phyloP scores from a whole-genome alignment of 805 yeast species.

The Candida oleophila region DNA sequence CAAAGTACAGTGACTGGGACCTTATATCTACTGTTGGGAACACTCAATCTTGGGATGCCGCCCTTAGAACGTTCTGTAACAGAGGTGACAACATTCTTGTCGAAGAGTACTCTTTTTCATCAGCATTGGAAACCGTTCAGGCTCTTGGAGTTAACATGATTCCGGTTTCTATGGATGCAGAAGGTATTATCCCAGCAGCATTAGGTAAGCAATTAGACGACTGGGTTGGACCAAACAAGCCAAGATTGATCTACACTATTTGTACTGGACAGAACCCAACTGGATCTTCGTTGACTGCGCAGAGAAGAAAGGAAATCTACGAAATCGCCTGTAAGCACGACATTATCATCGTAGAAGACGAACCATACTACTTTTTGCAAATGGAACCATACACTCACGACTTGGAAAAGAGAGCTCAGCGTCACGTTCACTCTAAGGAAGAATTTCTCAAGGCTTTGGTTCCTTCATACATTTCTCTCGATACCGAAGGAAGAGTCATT shows the following conservation, averaged over 20 bases:
- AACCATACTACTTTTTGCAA: constrained; percentile 95
- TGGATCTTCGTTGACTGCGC: constrained; percentile 76
- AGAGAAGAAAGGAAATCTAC: constrained; percentile 78
- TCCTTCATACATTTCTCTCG: constrained; percentile 72
- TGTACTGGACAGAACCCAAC: constrained; percentile 99
- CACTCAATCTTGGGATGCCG: constrained; percentile 87
- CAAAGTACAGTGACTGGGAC: constrained; percentile 65
- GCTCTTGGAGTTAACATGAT: constrained; percentile 68
- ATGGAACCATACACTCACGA: constrained; percentile 73
- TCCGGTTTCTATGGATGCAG: constrained; percentile 76
- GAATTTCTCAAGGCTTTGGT: constrained; percentile 67
- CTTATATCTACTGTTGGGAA: constrained; percentile 73
- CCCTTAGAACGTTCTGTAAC: constrained; percentile 71
- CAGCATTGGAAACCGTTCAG: constrained; percentile 78
- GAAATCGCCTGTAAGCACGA: constrained; percentile 82
- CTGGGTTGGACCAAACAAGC: constrained; percentile 71
- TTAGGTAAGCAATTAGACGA: constrained; percentile 58
- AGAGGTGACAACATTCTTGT: constrained; percentile 81
- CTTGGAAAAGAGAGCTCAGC: constrained; percentile 26
- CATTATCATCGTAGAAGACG: constrained; percentile 87
- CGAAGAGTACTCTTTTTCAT: constrained; percentile 80
- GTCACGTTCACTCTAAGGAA: constrained; percentile 49
- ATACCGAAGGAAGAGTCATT: constrained; percentile 84
- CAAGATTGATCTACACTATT: constrained; percentile 85
- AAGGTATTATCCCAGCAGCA: constrained; percentile 74